phyloP scores from a whole-genome alignment of 495 filamentous ascomycete genomes.

The Hyaloscypha bicolor region DNA sequence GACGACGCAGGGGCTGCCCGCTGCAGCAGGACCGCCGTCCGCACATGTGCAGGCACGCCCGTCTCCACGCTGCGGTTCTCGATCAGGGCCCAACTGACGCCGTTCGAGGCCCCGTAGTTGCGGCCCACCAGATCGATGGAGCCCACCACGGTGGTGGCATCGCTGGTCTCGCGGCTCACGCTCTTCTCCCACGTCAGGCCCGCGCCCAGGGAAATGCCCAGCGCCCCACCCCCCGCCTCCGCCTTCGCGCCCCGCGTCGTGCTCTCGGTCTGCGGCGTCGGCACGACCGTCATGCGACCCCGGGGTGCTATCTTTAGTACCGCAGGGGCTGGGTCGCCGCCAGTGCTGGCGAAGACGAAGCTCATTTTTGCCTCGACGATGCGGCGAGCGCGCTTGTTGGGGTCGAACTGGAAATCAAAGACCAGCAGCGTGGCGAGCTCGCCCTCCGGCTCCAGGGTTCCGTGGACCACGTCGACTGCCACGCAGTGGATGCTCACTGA shows the following conservation, averaged over 20 bases:
- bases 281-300: too few species aligned
- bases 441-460: slow-evolving; percentile 12
- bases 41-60: slow-evolving; percentile 30
- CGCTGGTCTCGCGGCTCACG: slow-evolving; percentile 17
- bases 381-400: slow-evolving; percentile 23
- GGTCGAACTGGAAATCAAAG: slow-evolving; percentile 31
- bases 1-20: slow-evolving; percentile 20
- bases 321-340: too few species aligned
- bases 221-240: neutral
- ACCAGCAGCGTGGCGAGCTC: slow-evolving; percentile 26
- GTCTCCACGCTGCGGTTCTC: slow-evolving; percentile 31
- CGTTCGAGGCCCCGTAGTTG: slow-evolving; percentile 26
- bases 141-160: slow-evolving; percentile 24
- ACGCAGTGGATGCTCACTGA: slow-evolving; percentile 28
- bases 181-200: slow-evolving; percentile 6
- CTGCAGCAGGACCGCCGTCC: slow-evolving; percentile 32
- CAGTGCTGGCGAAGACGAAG: slow-evolving; percentile 18
- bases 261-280: too few species aligned
- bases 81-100: slow-evolving; percentile 28
- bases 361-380: slow-evolving; percentile 23
- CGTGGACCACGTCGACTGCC: slow-evolving; percentile 11
- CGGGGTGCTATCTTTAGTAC: too few species aligned
- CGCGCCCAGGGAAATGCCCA: slow-evolving; percentile 19
- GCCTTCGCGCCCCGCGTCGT: too few species aligned
- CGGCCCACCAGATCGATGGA: slow-evolving; percentile 25